Conservation (phyloP, 2,329 filamentous ascomycete genomes). For the Talaromyces sp. region DNA sequence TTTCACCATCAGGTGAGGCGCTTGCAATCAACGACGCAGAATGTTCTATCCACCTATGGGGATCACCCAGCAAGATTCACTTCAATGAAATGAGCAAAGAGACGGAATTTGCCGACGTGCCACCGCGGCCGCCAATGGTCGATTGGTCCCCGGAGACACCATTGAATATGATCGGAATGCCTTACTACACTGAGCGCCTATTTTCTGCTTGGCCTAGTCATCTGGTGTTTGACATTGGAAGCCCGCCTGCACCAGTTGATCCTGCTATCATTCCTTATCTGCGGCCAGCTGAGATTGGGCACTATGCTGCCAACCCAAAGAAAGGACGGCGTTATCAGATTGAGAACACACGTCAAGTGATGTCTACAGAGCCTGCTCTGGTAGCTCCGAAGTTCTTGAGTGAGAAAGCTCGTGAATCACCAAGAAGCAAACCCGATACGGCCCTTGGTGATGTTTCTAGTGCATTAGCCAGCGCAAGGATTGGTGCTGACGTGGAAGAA, state of each 20-base stretch:
- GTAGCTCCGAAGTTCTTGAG: slow-evolving; percentile 89
- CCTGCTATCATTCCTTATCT: slow-evolving; percentile 64
- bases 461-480: slow-evolving; percentile 63
- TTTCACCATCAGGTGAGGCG: slow-evolving; percentile 83
- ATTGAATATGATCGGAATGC: slow-evolving; percentile 81
- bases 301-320: slow-evolving; percentile 72
- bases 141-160: slow-evolving; percentile 74
- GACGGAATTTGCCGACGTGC: slow-evolving; percentile 70
- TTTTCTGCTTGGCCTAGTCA: slow-evolving; percentile 88
- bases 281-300: slow-evolving; percentile 69
- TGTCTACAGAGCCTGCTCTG: slow-evolving; percentile 59
- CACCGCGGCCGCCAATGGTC: slow-evolving; percentile 59
- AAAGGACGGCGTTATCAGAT: slow-evolving; percentile 76
- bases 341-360: slow-evolving; percentile 66
- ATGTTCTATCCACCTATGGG: slow-evolving; percentile 80
- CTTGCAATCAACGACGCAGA: slow-evolving; percentile 77
- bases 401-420: slow-evolving; percentile 73
- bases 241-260: slow-evolving; percentile 73
- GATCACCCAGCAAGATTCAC: slow-evolving; percentile 76
- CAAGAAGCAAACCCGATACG: slow-evolving; percentile 38
- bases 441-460: slow-evolving; percentile 57
- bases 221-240: slow-evolving; percentile 78
- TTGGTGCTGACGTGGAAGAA: slow-evolving; percentile 68
- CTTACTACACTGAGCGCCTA: slow-evolving; percentile 84
- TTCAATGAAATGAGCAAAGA: slow-evolving; percentile 79